A percentile compares a stretch with the other conserved stretches of the same genome.
Evolutionary conservation across 306 rosid genomes (phyloP).

Genomic region (Quercus parvula): DNA sequence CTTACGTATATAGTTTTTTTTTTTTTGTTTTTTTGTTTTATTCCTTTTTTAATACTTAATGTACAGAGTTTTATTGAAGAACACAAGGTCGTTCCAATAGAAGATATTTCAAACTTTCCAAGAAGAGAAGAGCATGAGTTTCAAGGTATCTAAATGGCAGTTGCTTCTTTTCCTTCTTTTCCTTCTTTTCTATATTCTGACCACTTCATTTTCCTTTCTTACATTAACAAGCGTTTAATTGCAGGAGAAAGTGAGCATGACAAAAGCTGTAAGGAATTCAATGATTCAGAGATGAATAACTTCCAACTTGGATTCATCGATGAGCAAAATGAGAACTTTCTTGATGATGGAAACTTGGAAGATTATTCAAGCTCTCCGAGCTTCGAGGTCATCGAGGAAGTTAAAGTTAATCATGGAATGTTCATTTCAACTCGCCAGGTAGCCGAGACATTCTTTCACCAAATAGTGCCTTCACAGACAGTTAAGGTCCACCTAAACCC

Average conservation of each 20-base stretch:
- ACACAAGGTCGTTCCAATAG: slow-evolving; percentile 62
- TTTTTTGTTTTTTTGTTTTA: neutral
- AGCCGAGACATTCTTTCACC: slow-evolving; percentile 78
- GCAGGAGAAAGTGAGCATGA: slow-evolving; percentile 31
- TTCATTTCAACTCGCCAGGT: slow-evolving; percentile 69
- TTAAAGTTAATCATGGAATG: slow-evolving; percentile 68
- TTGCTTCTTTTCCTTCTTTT: neutral
- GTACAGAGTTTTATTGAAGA: slow-evolving; percentile 67
- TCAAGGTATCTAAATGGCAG: slow-evolving; percentile 43
- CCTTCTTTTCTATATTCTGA: neutral
- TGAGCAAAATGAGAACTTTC: slow-evolving; percentile 42
- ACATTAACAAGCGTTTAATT: slow-evolving; percentile 7
- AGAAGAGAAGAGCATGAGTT: slow-evolving; percentile 41
- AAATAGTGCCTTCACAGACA: slow-evolving; percentile 73
- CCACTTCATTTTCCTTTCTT: neutral
- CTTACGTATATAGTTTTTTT: too few species aligned
- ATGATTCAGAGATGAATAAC: slow-evolving; percentile 41
- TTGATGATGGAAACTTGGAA: slow-evolving; percentile 54
- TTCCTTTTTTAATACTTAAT: slow-evolving; percentile 2
- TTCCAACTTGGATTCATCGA: slow-evolving; percentile 68
- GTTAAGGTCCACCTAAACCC: slow-evolving; percentile 71
- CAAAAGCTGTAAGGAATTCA: slow-evolving; percentile 37
- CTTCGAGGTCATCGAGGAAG: slow-evolving; percentile 75
- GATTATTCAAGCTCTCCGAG: slow-evolving; percentile 63
- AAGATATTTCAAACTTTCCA: slow-evolving; percentile 55